These are phyloP conservation scores for Combretum micranthum DNA, from an alignment of 345 rosid species.

Conservation along the genomic window DNA sequence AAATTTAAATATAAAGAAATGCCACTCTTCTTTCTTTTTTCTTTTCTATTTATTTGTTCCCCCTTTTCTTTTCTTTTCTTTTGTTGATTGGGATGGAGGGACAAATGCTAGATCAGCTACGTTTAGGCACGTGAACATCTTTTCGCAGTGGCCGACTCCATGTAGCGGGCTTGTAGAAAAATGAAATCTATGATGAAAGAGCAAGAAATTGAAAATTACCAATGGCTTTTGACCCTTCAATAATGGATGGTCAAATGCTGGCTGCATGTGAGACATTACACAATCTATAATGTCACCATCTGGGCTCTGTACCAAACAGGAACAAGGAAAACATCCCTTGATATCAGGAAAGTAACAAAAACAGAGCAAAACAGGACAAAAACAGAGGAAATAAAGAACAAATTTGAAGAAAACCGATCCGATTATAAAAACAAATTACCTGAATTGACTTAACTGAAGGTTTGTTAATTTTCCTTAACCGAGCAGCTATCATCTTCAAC, in stretches of 20 bases:
- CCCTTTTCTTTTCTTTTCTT: neutral
- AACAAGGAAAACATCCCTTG: slow-evolving; percentile 2
- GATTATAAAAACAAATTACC: slow-evolving; percentile 27
- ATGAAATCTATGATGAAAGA: neutral
- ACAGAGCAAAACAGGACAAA: neutral
- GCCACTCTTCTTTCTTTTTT: neutral
- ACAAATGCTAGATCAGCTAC: too few relatives aligned
- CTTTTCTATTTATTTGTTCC: too few relatives aligned
- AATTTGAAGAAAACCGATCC: neutral
- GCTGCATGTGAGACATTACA: slow-evolving; percentile 65
- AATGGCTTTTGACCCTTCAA: slow-evolving; percentile 63
- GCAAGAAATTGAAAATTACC: slow-evolving; percentile 30
- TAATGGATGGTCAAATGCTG: slow-evolving; percentile 86
- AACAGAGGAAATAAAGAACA: slow-evolving; percentile 14
- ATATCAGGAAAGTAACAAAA: neutral
- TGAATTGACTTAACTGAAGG: slow-evolving; percentile 79
- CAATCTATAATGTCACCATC: slow-evolving; percentile 92
- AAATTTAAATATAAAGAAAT: neutral
- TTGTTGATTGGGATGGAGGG: neutral
- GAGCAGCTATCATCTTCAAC: slow-evolving; percentile 49
- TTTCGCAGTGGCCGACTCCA: neutral
- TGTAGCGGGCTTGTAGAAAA: neutral
- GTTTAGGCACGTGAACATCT: neutral
- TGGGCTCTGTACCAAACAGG: slow-evolving; percentile 54
- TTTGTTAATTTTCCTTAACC: slow-evolving; percentile 74